These are phyloP conservation scores for Glycine soja DNA, from an alignment of 306 rosid species.

Conservation along the genomic window DNA sequence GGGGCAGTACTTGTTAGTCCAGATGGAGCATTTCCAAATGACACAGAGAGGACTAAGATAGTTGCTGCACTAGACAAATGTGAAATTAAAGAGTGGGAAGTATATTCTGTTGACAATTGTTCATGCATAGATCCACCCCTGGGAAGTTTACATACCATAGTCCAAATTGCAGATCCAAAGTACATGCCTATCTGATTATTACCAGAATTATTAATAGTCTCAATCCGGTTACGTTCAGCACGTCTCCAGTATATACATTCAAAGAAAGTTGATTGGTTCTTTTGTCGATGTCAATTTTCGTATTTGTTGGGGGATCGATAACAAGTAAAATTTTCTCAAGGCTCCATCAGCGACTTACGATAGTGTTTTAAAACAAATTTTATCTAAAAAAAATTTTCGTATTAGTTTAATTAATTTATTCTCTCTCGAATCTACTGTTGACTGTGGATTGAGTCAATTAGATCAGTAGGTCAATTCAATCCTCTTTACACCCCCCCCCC, in stretches of 20 bases:
- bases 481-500: not conserved
- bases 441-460: not conserved
- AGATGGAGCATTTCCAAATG: slow-evolving; percentile 73
- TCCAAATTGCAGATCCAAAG: slow-evolving; percentile 31
- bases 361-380: no score
- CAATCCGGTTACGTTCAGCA: not conserved
- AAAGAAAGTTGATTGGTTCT: slow-evolving; percentile 1
- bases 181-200: slow-evolving; percentile 16
- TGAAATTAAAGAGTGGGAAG: slow-evolving; percentile 84
- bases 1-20: slow-evolving; percentile 90
- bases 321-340: not conserved
- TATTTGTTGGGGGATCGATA: not conserved
- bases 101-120: slow-evolving; percentile 66
- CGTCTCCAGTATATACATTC: not conserved
- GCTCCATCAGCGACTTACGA: no score
- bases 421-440: not conserved
- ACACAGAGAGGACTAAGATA: slow-evolving; percentile 49
- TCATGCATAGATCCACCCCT: slow-evolving; percentile 69
- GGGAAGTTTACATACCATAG: slow-evolving; percentile 60
- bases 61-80: slow-evolving; percentile 68
- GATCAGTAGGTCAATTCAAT: not conserved
- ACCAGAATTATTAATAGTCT: not conserved
- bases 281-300: not conserved
- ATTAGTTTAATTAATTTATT: not conserved
- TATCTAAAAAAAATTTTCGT: not conserved